Evolutionary conservation across 345 rosid genomes (phyloP), one percentile per base, ranked within the genome.

Genomic region (Draba incana): DNA sequence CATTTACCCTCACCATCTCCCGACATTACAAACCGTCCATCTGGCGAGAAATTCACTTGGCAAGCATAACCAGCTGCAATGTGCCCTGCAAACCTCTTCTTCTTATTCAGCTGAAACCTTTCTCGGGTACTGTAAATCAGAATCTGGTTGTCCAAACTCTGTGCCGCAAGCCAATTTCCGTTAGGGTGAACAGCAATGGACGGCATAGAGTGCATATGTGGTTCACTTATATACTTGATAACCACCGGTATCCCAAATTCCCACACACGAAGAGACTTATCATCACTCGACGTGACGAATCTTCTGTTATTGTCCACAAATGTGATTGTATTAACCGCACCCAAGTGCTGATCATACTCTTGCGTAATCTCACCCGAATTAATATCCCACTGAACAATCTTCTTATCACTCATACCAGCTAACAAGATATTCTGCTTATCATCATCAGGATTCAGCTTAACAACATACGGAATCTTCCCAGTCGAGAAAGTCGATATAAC

Each of bases 151-250:
- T 94, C 99, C 82, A 90, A 73, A 68, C 97, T 94, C 87, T 91
- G 98, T 0, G 98, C 98, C 1, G 99, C 99, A 69, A 94, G 89
- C 98, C 97, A 94, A 28, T 94, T 94, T 1, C 85, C 67, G 76
- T 91, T 91, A 0, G 99, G 99, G 69, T 94, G 99, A 59, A 91
- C 86, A 1, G 98, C 67, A 64, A 94, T 91, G 0, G 97, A 77
- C 35, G 99, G 99, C 99, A 94, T 94, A 30, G 99, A 94, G 72
- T 94, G 99, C 99, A 94, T 91, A 63, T 94, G 99, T 35, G 99
- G 99, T 81, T 94, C 98, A 66, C 99, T 94, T 11, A 94, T 91
- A 77, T 94, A 94, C 86, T 94, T 94, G 48, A 94, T 86, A 61
- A 94, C 99, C 74, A 91, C 99, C 4, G 99, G 99, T 54, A 94